Evolutionary conservation across 495 filamentous ascomycete genomes (phyloP).

Genomic region (Daldinia concentrica): DNA sequence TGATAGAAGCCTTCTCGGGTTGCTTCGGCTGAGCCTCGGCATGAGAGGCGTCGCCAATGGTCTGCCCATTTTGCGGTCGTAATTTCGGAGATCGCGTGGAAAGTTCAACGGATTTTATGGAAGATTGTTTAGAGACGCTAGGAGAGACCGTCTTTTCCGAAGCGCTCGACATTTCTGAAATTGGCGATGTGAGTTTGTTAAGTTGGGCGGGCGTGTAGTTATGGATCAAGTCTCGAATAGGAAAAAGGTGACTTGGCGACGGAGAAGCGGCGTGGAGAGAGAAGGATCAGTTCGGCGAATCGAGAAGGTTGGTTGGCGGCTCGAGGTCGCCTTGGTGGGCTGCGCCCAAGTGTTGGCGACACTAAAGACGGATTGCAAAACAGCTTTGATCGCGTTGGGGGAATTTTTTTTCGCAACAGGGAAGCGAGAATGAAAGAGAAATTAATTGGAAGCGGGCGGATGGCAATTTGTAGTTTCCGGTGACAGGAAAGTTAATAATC

Average conservation of each 20-base stretch:
- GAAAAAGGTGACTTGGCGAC: slow-evolving; percentile 45
- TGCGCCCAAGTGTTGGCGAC: slow-evolving; percentile 46
- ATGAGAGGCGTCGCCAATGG: slow-evolving; percentile 33
- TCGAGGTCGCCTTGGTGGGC: slow-evolving; percentile 48
- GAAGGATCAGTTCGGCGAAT: slow-evolving; percentile 34
- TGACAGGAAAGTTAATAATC: slow-evolving; percentile 43
- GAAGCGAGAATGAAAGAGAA: slow-evolving; percentile 25
- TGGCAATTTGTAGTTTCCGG: slow-evolving; percentile 48
- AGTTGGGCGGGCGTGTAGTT: slow-evolving; percentile 2
- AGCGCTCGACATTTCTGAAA: slow-evolving; percentile 45
- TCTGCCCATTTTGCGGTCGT: slow-evolving; percentile 50
- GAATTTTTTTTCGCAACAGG: slow-evolving; percentile 22
- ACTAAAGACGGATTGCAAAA: slow-evolving; percentile 43
- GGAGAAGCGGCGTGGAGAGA: slow-evolving; percentile 37
- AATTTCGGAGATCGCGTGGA: slow-evolving; percentile 54
- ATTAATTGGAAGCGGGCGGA: slow-evolving; percentile 38
- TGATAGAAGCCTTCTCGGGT: slow-evolving; percentile 58
- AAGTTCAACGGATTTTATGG: slow-evolving; percentile 55
- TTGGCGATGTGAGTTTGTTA: slow-evolving; percentile 3
- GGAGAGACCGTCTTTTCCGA: slow-evolving; percentile 51
- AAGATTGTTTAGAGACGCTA: slow-evolving; percentile 56
- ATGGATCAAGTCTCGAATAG: slow-evolving; percentile 36
- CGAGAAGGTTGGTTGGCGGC: slow-evolving; percentile 40
- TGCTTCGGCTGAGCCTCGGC: slow-evolving; percentile 49
- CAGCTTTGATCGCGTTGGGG: slow-evolving; percentile 32